phyloP scores from a whole-genome alignment of 2,329 filamentous ascomycete genomes.

The Neofusicoccum umdonicola region DNA sequence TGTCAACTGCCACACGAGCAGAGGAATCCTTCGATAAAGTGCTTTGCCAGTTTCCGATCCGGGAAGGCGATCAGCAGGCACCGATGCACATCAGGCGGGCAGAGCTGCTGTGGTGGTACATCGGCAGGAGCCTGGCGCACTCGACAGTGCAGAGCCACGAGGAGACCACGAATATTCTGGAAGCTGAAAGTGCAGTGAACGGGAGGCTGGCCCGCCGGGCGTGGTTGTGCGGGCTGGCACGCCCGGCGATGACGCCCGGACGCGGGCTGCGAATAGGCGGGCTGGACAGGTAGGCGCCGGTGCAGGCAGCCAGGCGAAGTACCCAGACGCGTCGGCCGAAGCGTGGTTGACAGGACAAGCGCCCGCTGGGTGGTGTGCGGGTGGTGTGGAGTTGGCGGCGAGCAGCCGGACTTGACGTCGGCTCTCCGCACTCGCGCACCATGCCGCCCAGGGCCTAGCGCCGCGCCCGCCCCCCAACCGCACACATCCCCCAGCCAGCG shows the following conservation, averaged over 20 bases:
- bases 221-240: too few relatives aligned
- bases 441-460: not conserved
- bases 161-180: not conserved
- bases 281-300: not conserved
- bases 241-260: not conserved
- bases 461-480: not conserved
- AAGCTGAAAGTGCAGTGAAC: not conserved
- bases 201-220: not conserved
- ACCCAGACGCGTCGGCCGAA: not conserved
- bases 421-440: conserved; percentile 3
- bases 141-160: not conserved
- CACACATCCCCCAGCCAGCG: not conserved
- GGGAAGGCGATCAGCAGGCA: not conserved
- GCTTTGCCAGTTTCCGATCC: not conserved
- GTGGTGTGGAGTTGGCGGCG: not conserved
- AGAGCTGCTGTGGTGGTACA: not conserved
- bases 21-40: not conserved
- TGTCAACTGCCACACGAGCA: not conserved
- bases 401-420: not conserved
- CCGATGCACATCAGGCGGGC: not conserved
- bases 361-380: not conserved
- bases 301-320: not conserved
- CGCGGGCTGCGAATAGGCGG: not conserved
- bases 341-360: not conserved
- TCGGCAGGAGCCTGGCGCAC: not conserved